phyloP scores from a whole-genome alignment of 2,329 filamentous ascomycete genomes.

The Colletotrichum phormii region DNA sequence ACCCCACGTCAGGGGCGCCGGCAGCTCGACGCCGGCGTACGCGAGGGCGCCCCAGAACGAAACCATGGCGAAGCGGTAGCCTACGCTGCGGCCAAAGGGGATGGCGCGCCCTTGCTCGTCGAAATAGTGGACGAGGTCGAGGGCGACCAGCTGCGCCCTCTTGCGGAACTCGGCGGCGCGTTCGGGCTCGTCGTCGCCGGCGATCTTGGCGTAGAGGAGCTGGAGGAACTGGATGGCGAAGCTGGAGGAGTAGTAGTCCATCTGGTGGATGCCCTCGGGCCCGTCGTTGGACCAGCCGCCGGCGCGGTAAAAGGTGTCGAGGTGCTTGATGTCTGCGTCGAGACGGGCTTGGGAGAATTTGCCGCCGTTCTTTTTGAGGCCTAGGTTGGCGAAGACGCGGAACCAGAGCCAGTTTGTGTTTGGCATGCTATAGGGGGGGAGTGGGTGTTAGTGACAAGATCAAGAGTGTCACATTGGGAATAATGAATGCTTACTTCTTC shows the following conservation, averaged over 20 bases:
- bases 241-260: conserved; percentile 87
- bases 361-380: conserved; percentile 79
- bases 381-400: conserved; percentile 84
- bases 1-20: conserved; percentile 79
- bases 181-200: conserved; percentile 72
- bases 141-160: conserved; percentile 73
- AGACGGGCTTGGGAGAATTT: conserved; percentile 76
- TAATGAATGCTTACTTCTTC: conserved; percentile 67
- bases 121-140: conserved; percentile 82
- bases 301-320: conserved; percentile 85
- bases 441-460: not conserved
- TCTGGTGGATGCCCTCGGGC: conserved; percentile 81
- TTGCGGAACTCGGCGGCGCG: conserved; percentile 77
- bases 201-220: conserved; percentile 79
- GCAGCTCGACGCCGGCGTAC: conserved; percentile 80
- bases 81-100: conserved; percentile 82
- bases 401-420: conserved; percentile 83
- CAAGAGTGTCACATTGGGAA: rapidly evolving
- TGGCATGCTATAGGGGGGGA: conserved; percentile 68
- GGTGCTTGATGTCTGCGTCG: conserved; percentile 80
- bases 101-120: conserved; percentile 78
- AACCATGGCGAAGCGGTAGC: conserved; percentile 88
- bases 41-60: conserved; percentile 84
- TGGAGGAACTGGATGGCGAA: conserved; percentile 87
- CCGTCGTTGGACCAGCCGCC: conserved; percentile 87